Evolutionary conservation across 2,329 filamentous ascomycete genomes (phyloP).

Genomic region (Neobulgaria alba): DNA sequence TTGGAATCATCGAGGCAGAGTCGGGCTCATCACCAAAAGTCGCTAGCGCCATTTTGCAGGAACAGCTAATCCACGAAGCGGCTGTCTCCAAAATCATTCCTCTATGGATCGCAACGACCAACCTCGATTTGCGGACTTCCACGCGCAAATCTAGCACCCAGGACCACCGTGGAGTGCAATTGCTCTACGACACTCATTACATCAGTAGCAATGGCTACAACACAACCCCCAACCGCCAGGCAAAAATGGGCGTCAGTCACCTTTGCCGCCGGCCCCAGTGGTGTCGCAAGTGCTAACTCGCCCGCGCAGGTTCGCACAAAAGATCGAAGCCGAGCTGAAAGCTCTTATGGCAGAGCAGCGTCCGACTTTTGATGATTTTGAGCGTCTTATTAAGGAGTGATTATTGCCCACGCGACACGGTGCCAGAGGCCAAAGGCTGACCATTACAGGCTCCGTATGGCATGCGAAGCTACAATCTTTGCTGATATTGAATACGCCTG

Average conservation of each 20-base stretch:
- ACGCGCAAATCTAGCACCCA: conserved; percentile 49
- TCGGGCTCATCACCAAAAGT: too few species aligned
- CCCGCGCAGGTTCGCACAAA: conserved; percentile 32
- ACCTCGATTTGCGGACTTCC: conserved; percentile 29
- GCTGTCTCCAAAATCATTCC: background rate
- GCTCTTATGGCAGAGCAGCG: conserved; percentile 39
- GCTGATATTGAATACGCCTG: conserved; percentile 60
- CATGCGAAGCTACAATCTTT: conserved; percentile 65
- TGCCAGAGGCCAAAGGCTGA: too few species aligned
- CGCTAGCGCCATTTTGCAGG: background rate
- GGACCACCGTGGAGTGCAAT: conserved; percentile 40
- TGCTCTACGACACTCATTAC: background rate
- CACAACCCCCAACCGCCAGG: conserved; percentile 27
- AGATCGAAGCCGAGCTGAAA: conserved; percentile 40
- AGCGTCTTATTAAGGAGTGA: conserved; percentile 26
- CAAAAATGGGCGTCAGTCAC: conserved; percentile 43
- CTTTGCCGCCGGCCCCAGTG: conserved; percentile 1
- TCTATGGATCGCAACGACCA: conserved; percentile 24
- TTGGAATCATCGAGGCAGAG: too few species aligned
- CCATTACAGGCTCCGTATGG: conserved; percentile 32
- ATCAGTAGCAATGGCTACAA: conserved; percentile 16
- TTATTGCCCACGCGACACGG: too few species aligned
- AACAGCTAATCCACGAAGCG: too few species aligned
- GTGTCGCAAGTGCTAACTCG: conserved; percentile 1
- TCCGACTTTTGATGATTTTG: conserved; percentile 38